Conservation (phyloP, 305 asterid species). For the Ruellia speciosa region DNA sequence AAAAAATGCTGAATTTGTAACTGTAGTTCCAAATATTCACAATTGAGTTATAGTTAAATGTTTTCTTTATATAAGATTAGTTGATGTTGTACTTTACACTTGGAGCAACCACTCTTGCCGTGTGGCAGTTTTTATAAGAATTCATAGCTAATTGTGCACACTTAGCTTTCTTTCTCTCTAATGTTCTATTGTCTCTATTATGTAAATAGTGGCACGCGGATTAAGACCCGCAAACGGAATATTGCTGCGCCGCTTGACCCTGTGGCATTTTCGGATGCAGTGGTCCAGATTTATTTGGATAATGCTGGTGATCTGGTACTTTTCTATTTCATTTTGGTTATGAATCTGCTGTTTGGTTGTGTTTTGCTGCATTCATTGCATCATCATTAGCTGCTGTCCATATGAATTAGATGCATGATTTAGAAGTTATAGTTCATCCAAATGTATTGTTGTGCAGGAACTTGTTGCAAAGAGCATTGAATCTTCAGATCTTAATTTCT, state of each 20-base stretch:
- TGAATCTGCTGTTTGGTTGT: slow-evolving; percentile 8
- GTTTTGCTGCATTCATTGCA: slow-evolving; percentile 9
- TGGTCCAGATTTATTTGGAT: slow-evolving; percentile 98
- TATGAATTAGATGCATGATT: slow-evolving; percentile 2
- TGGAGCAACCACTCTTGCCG: background rate
- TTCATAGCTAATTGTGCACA: slow-evolving; percentile 1
- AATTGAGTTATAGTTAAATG: no score
- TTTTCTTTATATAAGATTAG: no score
- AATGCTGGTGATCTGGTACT: slow-evolving; percentile 99
- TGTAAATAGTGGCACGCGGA: slow-evolving; percentile 95
- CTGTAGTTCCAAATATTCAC: no score
- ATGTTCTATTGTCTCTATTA: slow-evolving; percentile 12
- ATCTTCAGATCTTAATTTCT: slow-evolving; percentile 79
- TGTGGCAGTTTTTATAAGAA: background rate
- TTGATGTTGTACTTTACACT: no score
- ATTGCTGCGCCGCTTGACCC: slow-evolving; percentile 98
- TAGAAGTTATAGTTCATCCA: slow-evolving; percentile 16
- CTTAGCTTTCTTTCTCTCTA: background rate
- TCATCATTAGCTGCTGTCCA: background rate
- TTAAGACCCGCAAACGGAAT: slow-evolving; percentile 99
- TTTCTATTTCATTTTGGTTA: slow-evolving; percentile 1
- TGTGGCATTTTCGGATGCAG: slow-evolving; percentile 99
- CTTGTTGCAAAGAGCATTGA: slow-evolving; percentile 85
- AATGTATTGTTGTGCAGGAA: slow-evolving; percentile 50
- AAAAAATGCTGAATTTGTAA: no score